Percentiles rank a stretch among this genome's conserved stretches.
These are phyloP conservation scores for Jatropha curcas DNA, from an alignment of 345 rosid species.

Conservation along the genomic window DNA sequence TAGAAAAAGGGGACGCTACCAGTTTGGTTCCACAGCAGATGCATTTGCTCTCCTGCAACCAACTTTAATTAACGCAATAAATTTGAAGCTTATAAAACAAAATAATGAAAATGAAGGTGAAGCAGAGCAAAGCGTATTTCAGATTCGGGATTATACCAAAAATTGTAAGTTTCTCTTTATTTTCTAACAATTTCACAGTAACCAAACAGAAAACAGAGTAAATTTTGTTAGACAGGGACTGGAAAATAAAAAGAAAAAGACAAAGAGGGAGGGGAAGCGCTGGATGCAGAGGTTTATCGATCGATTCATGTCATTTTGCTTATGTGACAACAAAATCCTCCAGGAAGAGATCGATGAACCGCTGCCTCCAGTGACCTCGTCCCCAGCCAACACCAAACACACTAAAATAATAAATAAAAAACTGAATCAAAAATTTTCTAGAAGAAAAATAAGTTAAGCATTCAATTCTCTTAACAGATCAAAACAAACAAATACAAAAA, in stretches of 20 bases:
- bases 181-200: not conserved
- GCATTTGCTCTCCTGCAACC: slow-evolving; percentile 6
- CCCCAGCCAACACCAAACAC: slow-evolving; percentile 3
- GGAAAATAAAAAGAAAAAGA: not conserved
- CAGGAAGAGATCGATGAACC: slow-evolving; percentile 99
- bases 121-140: not conserved
- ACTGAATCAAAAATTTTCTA: not conserved
- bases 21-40: not conserved
- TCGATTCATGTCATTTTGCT: slow-evolving; percentile 63
- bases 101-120: too few relatives aligned
- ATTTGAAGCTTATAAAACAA: not conserved
- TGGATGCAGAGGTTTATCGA: slow-evolving; percentile 99
- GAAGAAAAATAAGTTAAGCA: not conserved
- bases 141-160: not conserved
- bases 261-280: slow-evolving; percentile 38
- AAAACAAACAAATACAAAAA: not conserved
- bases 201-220: not conserved
- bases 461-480: not conserved
- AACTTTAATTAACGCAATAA: not conserved
- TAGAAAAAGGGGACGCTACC: not conserved
- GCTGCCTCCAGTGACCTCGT: slow-evolving; percentile 93
- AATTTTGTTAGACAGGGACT: not conserved
- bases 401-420: too few relatives aligned
- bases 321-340: slow-evolving; percentile 32
- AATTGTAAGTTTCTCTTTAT: not conserved